Conservation (phyloP, 306 rosid genomes). For the Spatholobus suberectus region DNA sequence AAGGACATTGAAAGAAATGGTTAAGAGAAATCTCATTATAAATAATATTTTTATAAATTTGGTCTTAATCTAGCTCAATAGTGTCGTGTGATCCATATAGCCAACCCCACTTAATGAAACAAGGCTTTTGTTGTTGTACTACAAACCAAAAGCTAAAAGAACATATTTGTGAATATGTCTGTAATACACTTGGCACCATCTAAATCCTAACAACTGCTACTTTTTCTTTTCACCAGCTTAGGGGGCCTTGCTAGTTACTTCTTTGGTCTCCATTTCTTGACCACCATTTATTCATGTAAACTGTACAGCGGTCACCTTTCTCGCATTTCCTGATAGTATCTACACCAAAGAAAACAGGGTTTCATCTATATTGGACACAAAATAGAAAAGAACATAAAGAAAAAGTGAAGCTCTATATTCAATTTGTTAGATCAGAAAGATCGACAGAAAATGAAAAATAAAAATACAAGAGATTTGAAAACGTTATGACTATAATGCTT, state of each 20-base stretch:
- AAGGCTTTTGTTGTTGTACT: too few relatives aligned
- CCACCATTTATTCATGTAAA: conserved; percentile 69
- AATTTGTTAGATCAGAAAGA: not conserved
- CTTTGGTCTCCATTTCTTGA: conserved; percentile 49
- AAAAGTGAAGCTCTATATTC: not conserved
- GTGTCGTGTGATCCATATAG: not conserved
- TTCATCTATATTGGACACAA: not conserved
- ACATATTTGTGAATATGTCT: conserved; percentile 26
- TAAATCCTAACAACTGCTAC: conserved; percentile 45
- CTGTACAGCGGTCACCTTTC: conserved; percentile 93
- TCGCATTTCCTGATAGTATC: conserved; percentile 93
- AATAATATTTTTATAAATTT: too few relatives aligned
- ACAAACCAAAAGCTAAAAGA: not conserved
- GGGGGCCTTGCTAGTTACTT: conserved; percentile 78
- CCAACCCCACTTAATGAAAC: too few relatives aligned
- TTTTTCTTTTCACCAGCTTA: conserved; percentile 70
- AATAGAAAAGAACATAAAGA: not conserved
- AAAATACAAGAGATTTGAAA: not conserved
- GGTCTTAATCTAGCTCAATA: not conserved
- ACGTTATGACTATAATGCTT: too few relatives aligned
- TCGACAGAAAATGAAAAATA: not conserved
- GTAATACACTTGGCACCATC: not conserved
- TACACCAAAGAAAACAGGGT: conserved; percentile 44
- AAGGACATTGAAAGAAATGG: not conserved
- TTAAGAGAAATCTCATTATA: too few relatives aligned